A percentile compares a stretch with the other conserved stretches of the same genome.
phyloP scores from a whole-genome alignment of 306 rosid species.

The Pyrus pyrifolia region DNA sequence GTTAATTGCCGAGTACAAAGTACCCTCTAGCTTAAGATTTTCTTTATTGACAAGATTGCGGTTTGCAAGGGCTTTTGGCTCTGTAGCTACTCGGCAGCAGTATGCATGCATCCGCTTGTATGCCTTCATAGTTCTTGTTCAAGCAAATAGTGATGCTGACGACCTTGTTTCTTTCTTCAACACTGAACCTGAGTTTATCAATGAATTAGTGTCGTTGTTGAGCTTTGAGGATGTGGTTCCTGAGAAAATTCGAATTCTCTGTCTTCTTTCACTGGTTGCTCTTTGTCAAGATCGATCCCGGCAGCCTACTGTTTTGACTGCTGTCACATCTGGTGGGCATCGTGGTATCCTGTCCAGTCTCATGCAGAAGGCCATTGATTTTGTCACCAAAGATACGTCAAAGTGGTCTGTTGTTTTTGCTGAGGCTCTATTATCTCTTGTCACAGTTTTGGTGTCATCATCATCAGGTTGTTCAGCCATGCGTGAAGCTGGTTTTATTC shows the following conservation, averaged over 20 bases:
- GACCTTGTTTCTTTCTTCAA: slow-evolving; percentile 83
- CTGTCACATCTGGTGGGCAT: slow-evolving; percentile 95
- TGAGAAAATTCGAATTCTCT: slow-evolving; percentile 71
- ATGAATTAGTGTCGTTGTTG: slow-evolving; percentile 74
- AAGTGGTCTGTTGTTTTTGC: slow-evolving; percentile 82
- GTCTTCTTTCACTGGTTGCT: slow-evolving; percentile 84
- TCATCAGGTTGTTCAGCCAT: slow-evolving; percentile 92
- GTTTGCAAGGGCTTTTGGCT: slow-evolving; percentile 90
- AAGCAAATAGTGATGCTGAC: slow-evolving; percentile 78
- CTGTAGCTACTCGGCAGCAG: slow-evolving; percentile 76
- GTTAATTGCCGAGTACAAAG: slow-evolving; percentile 69
- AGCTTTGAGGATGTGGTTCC: slow-evolving; percentile 82
- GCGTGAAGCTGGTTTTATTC: slow-evolving; percentile 98
- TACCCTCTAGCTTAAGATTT: slow-evolving; percentile 71
- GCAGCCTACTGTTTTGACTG: slow-evolving; percentile 71
- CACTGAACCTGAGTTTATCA: slow-evolving; percentile 94
- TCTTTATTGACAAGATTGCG: slow-evolving; percentile 89
- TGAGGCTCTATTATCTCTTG: slow-evolving; percentile 84
- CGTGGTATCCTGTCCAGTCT: slow-evolving; percentile 93
- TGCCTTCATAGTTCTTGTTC: slow-evolving; percentile 91
- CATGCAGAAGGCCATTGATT: slow-evolving; percentile 89
- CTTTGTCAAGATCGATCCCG: slow-evolving; percentile 92
- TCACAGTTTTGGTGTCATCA: slow-evolving; percentile 84
- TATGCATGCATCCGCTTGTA: slow-evolving; percentile 85
- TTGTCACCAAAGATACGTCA: slow-evolving; percentile 57